Evolutionary conservation across 2,329 filamentous ascomycete genomes (phyloP).

Genomic region (Diaporthe caulivora): DNA sequence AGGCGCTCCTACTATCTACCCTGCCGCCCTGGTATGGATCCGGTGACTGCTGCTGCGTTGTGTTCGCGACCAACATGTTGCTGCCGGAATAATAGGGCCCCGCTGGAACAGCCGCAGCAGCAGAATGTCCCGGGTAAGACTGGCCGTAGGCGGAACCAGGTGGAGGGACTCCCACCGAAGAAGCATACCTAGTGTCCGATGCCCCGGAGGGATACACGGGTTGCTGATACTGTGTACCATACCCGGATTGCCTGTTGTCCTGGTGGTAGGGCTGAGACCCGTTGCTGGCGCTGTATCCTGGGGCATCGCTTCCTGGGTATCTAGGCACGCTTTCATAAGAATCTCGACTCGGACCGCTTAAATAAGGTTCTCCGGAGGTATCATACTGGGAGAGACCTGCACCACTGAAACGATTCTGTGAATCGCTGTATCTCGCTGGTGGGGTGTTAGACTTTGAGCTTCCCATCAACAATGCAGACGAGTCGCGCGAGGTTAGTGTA

Average conservation of each 20-base stretch:
- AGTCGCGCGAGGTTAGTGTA: constrained; percentile 67
- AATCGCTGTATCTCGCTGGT: constrained; percentile 69
- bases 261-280: constrained; percentile 38
- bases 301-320: constrained; percentile 64
- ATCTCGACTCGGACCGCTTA: constrained; percentile 37
- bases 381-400: constrained; percentile 43
- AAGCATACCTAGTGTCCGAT: constrained; percentile 35
- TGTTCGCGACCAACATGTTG: neutral
- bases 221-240: constrained; percentile 40
- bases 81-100: constrained; percentile 10
- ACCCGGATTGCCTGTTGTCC: constrained; percentile 47
- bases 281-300: constrained; percentile 57
- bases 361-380: constrained; percentile 32
- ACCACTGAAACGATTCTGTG: constrained; percentile 53
- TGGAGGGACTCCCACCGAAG: neutral
- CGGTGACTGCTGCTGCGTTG: constrained; percentile 2
- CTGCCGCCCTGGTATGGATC: constrained; percentile 35
- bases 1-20: constrained; percentile 25
- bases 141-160: constrained; percentile 25
- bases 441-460: constrained; percentile 67
- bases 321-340: constrained; percentile 57
- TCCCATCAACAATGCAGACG: constrained; percentile 61
- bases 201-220: constrained; percentile 19
- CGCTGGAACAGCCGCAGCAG: neutral
- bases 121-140: constrained; percentile 22